phyloP scores from a whole-genome alignment of 805 yeast species.

The Myxozyma mucilagina region DNA sequence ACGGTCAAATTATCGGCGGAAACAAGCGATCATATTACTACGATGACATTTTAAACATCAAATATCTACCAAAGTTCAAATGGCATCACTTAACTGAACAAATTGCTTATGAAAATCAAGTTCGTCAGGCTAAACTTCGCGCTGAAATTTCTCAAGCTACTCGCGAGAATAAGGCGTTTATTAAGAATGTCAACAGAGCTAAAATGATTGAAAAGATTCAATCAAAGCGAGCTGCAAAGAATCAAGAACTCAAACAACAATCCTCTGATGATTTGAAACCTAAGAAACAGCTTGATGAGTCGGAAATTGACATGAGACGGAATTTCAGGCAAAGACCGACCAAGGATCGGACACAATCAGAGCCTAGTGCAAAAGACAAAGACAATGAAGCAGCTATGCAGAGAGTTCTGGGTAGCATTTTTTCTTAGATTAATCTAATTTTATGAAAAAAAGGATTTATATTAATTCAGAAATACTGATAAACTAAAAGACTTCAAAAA shows the following conservation, averaged over 20 bases:
- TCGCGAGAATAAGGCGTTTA: slow-evolving; percentile 78
- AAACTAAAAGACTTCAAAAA: background rate
- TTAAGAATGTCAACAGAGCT: slow-evolving; percentile 80
- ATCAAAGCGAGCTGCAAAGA: slow-evolving; percentile 47
- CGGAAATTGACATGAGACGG: slow-evolving; percentile 50
- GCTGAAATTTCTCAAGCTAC: slow-evolving; percentile 88
- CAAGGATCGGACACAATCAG: slow-evolving; percentile 36
- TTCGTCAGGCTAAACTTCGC: slow-evolving; percentile 81
- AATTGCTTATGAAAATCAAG: slow-evolving; percentile 84
- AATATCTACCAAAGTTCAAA: slow-evolving; percentile 86
- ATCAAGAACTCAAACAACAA: slow-evolving; percentile 35
- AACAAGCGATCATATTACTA: slow-evolving; percentile 86
- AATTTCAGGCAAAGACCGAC: slow-evolving; percentile 71
- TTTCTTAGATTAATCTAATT: slow-evolving; percentile 7
- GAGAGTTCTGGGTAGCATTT: slow-evolving; percentile 25
- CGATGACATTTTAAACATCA: slow-evolving; percentile 90
- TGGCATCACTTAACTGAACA: slow-evolving; percentile 95
- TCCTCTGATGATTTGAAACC: background rate
- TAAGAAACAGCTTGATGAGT: slow-evolving; percentile 29
- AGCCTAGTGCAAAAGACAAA: slow-evolving; percentile 14
- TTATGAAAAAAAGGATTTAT: background rate
- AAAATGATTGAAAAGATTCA: slow-evolving; percentile 74
- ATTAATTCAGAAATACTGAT: background rate
- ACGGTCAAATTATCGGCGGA: slow-evolving; percentile 89
- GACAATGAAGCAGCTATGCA: slow-evolving; percentile 21